Evolutionary conservation across 75 land plant genomes (phyloP).

Genomic region (Picea glauca): DNA sequence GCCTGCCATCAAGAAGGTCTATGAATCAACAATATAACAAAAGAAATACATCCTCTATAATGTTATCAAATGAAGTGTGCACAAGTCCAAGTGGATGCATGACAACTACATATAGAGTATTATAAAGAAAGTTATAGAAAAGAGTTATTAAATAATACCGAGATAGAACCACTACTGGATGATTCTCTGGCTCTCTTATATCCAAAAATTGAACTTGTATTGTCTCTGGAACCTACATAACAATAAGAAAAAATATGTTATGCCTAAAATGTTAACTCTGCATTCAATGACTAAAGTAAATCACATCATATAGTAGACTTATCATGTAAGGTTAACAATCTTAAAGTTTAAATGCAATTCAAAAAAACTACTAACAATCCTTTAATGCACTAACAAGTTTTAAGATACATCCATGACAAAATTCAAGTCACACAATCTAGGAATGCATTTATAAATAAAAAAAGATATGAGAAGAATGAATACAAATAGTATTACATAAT

Average conservation of each 20-base stretch:
- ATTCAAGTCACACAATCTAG: background rate
- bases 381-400: too few species aligned
- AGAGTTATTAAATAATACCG: conserved; percentile 31
- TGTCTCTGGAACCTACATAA: conserved; percentile 71
- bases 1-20: too few species aligned
- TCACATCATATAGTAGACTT: background rate
- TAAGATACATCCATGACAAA: background rate
- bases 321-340: background rate
- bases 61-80: too few species aligned
- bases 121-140: background rate
- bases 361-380: too few species aligned
- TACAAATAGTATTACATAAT: background rate
- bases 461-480: background rate
- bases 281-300: background rate
- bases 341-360: too few species aligned
- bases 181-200: conserved; percentile 44
- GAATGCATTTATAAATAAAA: too few species aligned
- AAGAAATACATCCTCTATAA: too few species aligned
- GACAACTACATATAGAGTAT: too few species aligned
- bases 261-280: background rate
- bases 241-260: background rate
- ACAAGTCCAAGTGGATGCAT: too few species aligned
- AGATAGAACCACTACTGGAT: conserved; percentile 83
- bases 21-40: too few species aligned
- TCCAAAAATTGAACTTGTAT: conserved; percentile 38